Percentiles rank a stretch among this genome's conserved stretches.
phyloP scores from a whole-genome alignment of 805 yeast species.

The Zygosaccharomyces gambellarensis region DNA sequence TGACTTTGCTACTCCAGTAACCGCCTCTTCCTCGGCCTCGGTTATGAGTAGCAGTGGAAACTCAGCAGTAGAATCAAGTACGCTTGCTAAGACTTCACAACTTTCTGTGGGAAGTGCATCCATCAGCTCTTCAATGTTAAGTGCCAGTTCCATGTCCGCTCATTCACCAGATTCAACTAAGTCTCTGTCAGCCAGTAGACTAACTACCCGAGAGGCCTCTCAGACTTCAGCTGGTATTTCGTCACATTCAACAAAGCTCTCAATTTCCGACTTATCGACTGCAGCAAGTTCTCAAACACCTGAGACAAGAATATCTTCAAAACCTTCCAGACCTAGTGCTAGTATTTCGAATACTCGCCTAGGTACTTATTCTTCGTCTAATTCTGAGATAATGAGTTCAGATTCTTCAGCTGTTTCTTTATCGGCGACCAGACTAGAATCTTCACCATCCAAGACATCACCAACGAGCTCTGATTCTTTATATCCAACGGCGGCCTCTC shows the following conservation, averaged over 20 bases:
- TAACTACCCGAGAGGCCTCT: too few species aligned
- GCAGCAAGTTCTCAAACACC: not conserved
- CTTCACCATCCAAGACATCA: not conserved
- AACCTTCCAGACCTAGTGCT: not conserved
- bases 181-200: too few species aligned
- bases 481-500: not conserved
- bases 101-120: not conserved
- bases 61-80: not conserved
- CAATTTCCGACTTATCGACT: not conserved
- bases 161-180: too few species aligned
- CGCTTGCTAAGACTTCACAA: not conserved
- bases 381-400: not conserved
- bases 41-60: not conserved
- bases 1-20: not conserved
- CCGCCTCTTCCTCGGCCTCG: not conserved
- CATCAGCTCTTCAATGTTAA: not conserved
- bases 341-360: not conserved
- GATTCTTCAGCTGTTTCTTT: not conserved
- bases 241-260: not conserved
- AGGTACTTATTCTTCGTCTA: not conserved
- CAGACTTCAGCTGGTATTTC: not conserved
- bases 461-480: not conserved
- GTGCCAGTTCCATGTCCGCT: too few species aligned
- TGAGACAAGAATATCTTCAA: not conserved
- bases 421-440: not conserved